Evolutionary conservation across 495 filamentous ascomycete species (phyloP).

Genomic region (Xylaria curta): DNA sequence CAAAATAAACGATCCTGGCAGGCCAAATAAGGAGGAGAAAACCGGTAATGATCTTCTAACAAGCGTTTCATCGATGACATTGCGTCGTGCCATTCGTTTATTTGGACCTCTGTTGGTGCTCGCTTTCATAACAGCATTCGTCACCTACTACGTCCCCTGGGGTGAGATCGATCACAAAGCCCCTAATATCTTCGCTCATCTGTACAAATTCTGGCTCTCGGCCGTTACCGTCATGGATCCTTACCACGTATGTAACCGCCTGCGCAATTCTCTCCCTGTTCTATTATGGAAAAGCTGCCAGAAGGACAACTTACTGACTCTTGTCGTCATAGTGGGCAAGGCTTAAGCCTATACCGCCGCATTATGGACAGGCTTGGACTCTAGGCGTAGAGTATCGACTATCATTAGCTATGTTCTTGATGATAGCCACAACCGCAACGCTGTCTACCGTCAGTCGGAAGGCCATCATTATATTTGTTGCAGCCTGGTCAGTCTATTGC

Average conservation of each 20-base stretch:
- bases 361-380: constrained; percentile 21
- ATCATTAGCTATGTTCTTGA: constrained; percentile 22
- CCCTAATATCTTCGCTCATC: constrained; percentile 22
- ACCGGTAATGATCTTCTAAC: constrained; percentile 11
- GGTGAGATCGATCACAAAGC: constrained; percentile 4
- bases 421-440: constrained; percentile 23
- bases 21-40: constrained; percentile 15
- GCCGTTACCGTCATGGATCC: constrained; percentile 22
- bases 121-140: constrained; percentile 17
- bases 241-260: constrained; percentile 17
- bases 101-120: constrained; percentile 20
- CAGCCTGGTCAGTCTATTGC: constrained; percentile 20
- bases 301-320: constrained; percentile 10
- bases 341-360: constrained; percentile 7
- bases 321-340: constrained; percentile 10
- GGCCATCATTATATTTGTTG: constrained; percentile 17
- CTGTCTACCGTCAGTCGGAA: constrained; percentile 21
- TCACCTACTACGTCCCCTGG: constrained; percentile 23
- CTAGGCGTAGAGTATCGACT: constrained; percentile 22
- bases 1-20: constrained; percentile 17
- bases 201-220: constrained; percentile 16
- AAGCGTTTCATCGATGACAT: constrained; percentile 20
- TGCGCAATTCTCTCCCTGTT: background rate
- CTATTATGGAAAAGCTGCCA: background rate
- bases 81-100: constrained; percentile 24